A percentile compares a stretch with the other conserved stretches of the same genome.
Evolutionary conservation across 2,329 filamentous ascomycete genomes (phyloP).

Genomic region (Neurospora crassa): DNA sequence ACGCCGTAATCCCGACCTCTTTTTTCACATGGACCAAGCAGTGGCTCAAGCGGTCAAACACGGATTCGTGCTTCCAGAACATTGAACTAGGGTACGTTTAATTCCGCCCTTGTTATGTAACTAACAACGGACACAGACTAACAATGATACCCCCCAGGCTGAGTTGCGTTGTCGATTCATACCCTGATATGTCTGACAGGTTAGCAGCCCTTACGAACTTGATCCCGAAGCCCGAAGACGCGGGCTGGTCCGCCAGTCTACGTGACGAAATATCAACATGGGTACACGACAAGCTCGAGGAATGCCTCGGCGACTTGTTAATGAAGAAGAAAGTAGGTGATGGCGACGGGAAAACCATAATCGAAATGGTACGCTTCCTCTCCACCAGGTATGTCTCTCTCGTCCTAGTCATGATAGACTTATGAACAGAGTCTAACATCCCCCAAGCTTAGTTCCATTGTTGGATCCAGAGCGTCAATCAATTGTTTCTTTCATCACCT

Average conservation of each 20-base stretch:
- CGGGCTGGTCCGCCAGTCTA: background rate
- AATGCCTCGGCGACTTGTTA: background rate
- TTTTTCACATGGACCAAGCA: background rate
- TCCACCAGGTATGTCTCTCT: background rate
- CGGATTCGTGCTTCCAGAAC: background rate
- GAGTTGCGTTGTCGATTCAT: background rate
- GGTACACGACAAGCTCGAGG: background rate
- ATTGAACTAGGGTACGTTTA: background rate
- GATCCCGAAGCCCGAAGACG: background rate
- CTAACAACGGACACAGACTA: background rate
- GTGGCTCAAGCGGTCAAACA: background rate
- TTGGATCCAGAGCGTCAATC: background rate
- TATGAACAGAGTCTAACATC: background rate
- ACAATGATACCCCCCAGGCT: background rate
- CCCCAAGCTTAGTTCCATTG: background rate
- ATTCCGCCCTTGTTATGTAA: background rate
- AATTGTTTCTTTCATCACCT: background rate
- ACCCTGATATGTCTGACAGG: background rate
- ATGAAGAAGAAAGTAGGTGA: background rate
- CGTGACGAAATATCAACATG: background rate
- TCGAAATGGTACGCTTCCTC: background rate
- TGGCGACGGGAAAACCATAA: background rate
- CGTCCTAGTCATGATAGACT: background rate
- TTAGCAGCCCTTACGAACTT: background rate
- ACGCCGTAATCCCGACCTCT: background rate